These are phyloP conservation scores for Penstemon davidsonii DNA, from an alignment of 257 asterid species.

Conservation along the genomic window DNA sequence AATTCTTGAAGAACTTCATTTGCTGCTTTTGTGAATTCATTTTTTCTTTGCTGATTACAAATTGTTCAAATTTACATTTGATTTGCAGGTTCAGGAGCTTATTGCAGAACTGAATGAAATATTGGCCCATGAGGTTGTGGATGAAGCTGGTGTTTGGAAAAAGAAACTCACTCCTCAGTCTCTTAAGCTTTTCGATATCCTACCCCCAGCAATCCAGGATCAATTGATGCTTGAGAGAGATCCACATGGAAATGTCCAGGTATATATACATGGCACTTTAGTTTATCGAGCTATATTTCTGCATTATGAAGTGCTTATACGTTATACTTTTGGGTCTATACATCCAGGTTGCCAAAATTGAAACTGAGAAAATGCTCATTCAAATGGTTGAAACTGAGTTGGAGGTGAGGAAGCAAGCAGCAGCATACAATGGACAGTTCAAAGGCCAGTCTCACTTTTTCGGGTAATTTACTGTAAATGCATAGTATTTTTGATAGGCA, in stretches of 20 bases:
- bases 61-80: not conserved
- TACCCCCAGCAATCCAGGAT: conserved; percentile 67
- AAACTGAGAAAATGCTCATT: conserved; percentile 78
- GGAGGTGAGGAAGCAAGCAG: conserved; percentile 51
- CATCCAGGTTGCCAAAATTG: conserved; percentile 74
- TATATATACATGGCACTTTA: conserved; percentile 13
- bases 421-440: conserved; percentile 48
- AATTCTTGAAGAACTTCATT: not conserved
- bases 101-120: conserved; percentile 71
- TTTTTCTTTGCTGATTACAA: conserved; percentile 8
- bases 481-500: not conserved
- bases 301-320: conserved; percentile 1
- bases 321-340: conserved; percentile 7
- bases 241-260: conserved; percentile 85
- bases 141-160: conserved; percentile 73
- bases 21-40: conserved; percentile 7
- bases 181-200: conserved; percentile 58
- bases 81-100: conserved; percentile 63
- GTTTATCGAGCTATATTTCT: not conserved
- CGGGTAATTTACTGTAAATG: conserved; percentile 47
- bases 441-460: conserved; percentile 77
- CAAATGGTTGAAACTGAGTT: conserved; percentile 81
- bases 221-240: conserved; percentile 79
- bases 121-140: conserved; percentile 64
- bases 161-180: conserved; percentile 54